Base-by-base conservation (phyloP, 352 stramenopile species). In the Phytophthora hybrid region DNA sequence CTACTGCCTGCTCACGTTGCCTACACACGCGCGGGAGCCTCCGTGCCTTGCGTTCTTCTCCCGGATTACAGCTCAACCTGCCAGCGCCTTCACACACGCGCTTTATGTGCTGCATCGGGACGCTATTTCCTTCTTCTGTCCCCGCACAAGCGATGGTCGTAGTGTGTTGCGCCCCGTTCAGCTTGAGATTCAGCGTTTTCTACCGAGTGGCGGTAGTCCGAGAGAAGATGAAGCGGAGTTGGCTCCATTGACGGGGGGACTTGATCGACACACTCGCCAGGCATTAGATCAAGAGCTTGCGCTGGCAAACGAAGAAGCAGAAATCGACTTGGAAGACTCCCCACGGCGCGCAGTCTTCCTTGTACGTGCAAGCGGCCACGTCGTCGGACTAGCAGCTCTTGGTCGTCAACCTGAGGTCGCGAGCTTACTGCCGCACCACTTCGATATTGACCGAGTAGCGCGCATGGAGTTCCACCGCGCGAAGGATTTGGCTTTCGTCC, bases 271-370 rank as follows among this genome's bases (percentile, higher is more conserved):
- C 9, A 81, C 79, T 31, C 77, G 74, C 21, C 60, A 59, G 34
- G 55, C 53, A 16, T 41, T 91, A 1, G 63, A 83, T 11, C 65
- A 81, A 16, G 80, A 86, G n/a, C 74, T 92, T 7, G 41, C 34
- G 4, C 47, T 47, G 31, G 80, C 79, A 5, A 76, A 56, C 26
- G 85, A 91, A 61, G 85, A 92, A 61, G 77, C 75, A 21, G 88
- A 94, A 13, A 72, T 93, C 21, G 74, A 83, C 9, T 67, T 95
- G 10, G 79, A 88, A 39, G 88, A 96, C 63, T 93, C 90, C 34
- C 90, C 90, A 5, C 79, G 78, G 29, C 77, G 86, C 18, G 76
- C 81, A 21, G 78, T 83, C 10, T 95, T 96, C 46, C 63, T 89
- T 3, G 79, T 92, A 9, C 77, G 77, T 41, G 80, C 87, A 7